A percentile compares a stretch with the other conserved stretches of the same genome.
Evolutionary conservation across 108 stramenopile species (phyloP).

Genomic region (Parietichytrium sp.): DNA sequence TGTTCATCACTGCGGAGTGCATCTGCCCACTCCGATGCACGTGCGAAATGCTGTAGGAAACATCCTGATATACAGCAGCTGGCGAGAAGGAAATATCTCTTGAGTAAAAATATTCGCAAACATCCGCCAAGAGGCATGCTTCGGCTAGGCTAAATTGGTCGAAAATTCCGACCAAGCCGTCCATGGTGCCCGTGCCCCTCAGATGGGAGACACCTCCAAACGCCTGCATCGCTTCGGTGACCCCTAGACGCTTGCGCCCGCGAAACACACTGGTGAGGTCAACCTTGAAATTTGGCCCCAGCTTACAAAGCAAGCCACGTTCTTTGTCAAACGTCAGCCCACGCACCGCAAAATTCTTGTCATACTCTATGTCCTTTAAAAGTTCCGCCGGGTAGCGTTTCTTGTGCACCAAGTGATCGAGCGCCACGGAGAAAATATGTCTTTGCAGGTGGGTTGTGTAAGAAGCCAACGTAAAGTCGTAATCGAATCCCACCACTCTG

Average conservation of each 20-base stretch:
- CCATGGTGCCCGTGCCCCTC: conserved; percentile 66
- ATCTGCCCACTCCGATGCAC: conserved; percentile 91
- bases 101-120: conserved; percentile 83
- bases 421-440: conserved; percentile 87
- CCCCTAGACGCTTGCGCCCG: conserved; percentile 73
- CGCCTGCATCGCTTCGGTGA: conserved; percentile 70
- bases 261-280: conserved; percentile 78
- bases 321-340: conserved; percentile 91
- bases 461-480: conserved; percentile 90
- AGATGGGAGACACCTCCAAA: conserved; percentile 78
- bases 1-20: conserved; percentile 76
- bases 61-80: conserved; percentile 74
- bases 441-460: conserved; percentile 77
- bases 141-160: conserved; percentile 92
- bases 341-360: conserved; percentile 78
- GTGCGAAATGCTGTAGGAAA: conserved; percentile 75
- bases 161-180: conserved; percentile 81
- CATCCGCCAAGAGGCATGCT: conserved; percentile 91
- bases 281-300: conserved; percentile 89
- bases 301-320: conserved; percentile 88
- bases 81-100: conserved; percentile 73
- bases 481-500: conserved; percentile 88
- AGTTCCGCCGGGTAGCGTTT: conserved; percentile 81
- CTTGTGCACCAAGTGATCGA: conserved; percentile 76
- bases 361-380: conserved; percentile 66